Base-by-base conservation (phyloP, 805 yeast species). In the Wickerhamiella kurtzmanii region DNA sequence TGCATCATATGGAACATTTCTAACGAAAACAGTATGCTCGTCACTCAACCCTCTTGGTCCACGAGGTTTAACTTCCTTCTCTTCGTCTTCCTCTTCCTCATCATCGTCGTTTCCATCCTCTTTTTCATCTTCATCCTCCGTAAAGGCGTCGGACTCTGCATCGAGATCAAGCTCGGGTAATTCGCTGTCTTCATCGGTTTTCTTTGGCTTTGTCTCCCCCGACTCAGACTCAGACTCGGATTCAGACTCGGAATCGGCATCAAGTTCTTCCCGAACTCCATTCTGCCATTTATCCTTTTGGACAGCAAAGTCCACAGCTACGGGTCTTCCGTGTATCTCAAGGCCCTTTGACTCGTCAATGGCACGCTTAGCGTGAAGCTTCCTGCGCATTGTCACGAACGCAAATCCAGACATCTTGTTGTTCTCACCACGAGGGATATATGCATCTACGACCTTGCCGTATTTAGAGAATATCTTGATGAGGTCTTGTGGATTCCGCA, bases 401-500 rank as follows among this genome's bases (percentile, higher is more conserved):
- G 87, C 98, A 73, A 89, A 92, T 9, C 98, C 98, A 50, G 81
- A 69, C 92, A 92, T 82, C 61, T 76, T 79, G 15, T 96, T 95
- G 44, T 86, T 94, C 43, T 75, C 72, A 59, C 83, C 85, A 58
- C 84, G 77, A 42, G 98, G 98, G 54, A 92, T 85, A 55, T 78
- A 77, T 0, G 89, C 94, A 59, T 87, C 95, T 21, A 76, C 77
- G 35, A 92, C 95, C 22, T 82, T 80, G 44, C 98, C 98, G 60
- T 68, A 92, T 58, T 77, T 77, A 48, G 72, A 65, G 60, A 92
- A 92, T 5, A 78, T 59, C 55, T 79, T 79, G 58, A 74, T 79
- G 57, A 92, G 70, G 47, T 75, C 77, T 3, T 76, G 76, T 3
- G 94, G 80, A 50, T 80, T 78, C 60, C 89, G 77, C 41, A 92